Evolutionary conservation across 2,329 filamentous ascomycete species (phyloP).

Genomic region (Ascochyta viciae-villosae): DNA sequence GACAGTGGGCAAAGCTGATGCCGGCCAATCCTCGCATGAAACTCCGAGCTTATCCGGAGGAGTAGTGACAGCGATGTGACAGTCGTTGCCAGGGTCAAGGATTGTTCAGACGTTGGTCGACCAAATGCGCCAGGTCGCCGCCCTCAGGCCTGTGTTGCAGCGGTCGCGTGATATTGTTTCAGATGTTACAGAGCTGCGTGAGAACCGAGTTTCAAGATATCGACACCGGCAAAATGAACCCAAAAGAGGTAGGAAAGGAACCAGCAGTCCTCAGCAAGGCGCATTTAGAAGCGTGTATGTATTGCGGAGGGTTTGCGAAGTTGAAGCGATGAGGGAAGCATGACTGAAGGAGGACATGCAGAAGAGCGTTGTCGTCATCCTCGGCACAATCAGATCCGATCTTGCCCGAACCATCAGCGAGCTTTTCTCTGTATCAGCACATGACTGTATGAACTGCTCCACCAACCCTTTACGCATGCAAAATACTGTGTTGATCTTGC

Average conservation of each 20-base stretch:
- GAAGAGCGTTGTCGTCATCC: conserved; percentile 6
- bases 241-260: not conserved
- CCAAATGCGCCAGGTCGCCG: not conserved
- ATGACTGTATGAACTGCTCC: not conserved
- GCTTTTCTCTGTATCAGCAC: not conserved
- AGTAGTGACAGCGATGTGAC: conserved; percentile 10
- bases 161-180: conserved; percentile 5
- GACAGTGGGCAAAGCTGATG: not conserved
- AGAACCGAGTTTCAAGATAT: conserved; percentile 7
- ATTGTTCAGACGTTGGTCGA: not conserved
- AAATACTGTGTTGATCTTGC: too few relatives aligned
- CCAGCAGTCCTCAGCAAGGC: not conserved
- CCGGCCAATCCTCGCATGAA: not conserved
- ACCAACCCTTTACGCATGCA: too few relatives aligned
- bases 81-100: conserved; percentile 9
- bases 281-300: not conserved
- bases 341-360: conserved; percentile 2
- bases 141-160: conserved; percentile 4
- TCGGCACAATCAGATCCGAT: conserved; percentile 14
- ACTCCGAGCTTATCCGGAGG: not conserved
- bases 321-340: conserved; percentile 9
- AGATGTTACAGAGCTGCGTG: conserved; percentile 10
- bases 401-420: conserved; percentile 15
- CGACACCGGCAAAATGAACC: conserved; percentile 5
- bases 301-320: not conserved